phyloP scores from a whole-genome alignment of 2,329 filamentous ascomycete genomes.

The Aureobasidium sp. region DNA sequence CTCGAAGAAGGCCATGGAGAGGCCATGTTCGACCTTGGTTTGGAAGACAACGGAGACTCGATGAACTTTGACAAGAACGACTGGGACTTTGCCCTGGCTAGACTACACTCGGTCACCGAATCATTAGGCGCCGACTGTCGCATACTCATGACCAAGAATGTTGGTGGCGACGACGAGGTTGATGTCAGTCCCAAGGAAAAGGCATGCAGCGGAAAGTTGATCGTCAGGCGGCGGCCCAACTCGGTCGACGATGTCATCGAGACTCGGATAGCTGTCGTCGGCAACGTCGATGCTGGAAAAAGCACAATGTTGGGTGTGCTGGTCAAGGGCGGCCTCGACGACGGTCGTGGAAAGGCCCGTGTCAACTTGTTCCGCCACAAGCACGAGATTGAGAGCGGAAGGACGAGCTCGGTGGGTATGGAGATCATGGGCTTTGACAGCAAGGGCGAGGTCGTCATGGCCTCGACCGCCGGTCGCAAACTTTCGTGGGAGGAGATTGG shows the following conservation, averaged over 20 bases:
- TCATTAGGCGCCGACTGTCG: constrained; percentile 64
- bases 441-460: constrained; percentile 70
- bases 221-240: constrained; percentile 66
- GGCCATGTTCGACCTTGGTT: constrained; percentile 81
- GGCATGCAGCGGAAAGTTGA: constrained; percentile 73
- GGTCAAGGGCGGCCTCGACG: constrained; percentile 90
- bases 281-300: constrained; percentile 95
- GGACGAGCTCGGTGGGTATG: constrained; percentile 95
- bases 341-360: constrained; percentile 84
- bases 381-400: constrained; percentile 90
- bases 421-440: constrained; percentile 98
- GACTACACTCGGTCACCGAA: constrained; percentile 57
- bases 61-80: constrained; percentile 68
- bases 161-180: constrained; percentile 68
- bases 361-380: constrained; percentile 97
- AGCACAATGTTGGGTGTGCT: constrained; percentile 92
- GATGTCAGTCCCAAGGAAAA: constrained; percentile 58
- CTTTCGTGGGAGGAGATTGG: constrained; percentile 98
- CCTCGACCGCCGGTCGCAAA: constrained; percentile 72
- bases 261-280: constrained; percentile 91
- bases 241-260: constrained; percentile 84
- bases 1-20: constrained; percentile 81
- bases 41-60: constrained; percentile 79
- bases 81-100: constrained; percentile 63
- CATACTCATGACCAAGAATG: constrained; percentile 80